A percentile compares a stretch with the other conserved stretches of the same genome.
Evolutionary conservation across 1,139 yeast genomes (phyloP).

Genomic region (Hansenula sp.): DNA sequence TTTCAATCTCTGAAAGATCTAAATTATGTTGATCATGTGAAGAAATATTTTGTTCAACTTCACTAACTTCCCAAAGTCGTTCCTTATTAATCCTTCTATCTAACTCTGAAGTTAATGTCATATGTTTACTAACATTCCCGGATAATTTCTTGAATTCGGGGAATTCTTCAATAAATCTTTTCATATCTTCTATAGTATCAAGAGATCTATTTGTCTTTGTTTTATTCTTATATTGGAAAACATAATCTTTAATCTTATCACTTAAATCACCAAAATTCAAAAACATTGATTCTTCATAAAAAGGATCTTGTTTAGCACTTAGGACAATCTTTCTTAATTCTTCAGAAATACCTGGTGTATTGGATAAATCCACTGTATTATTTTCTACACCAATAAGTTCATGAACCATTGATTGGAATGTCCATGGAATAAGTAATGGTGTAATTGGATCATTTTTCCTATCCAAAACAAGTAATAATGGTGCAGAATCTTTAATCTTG

Average conservation of each 20-base stretch:
- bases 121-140: slow-evolving; percentile 89
- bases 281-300: slow-evolving; percentile 76
- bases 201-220: slow-evolving; percentile 71
- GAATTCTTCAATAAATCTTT: slow-evolving; percentile 81
- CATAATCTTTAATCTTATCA: slow-evolving; percentile 81
- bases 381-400: slow-evolving; percentile 79
- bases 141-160: slow-evolving; percentile 90
- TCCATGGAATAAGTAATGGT: slow-evolving; percentile 92
- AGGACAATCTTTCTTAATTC: slow-evolving; percentile 60
- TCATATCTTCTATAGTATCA: slow-evolving; percentile 82
- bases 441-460: slow-evolving; percentile 89
- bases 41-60: slow-evolving; percentile 80
- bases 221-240: slow-evolving; percentile 74
- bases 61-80: slow-evolving; percentile 81
- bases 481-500: slow-evolving; percentile 59
- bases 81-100: slow-evolving; percentile 60
- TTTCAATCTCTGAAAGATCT: slow-evolving; percentile 44
- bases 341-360: slow-evolving; percentile 29
- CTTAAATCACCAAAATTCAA: slow-evolving; percentile 93
- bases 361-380: slow-evolving; percentile 69
- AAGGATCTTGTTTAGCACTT: slow-evolving; percentile 66
- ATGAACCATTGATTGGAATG: slow-evolving; percentile 96
- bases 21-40: slow-evolving; percentile 56
- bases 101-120: slow-evolving; percentile 81
- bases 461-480: slow-evolving; percentile 74